Conservation (phyloP, 1,284 basidiomycete genomes). For the Porphyrellus sp. region DNA sequence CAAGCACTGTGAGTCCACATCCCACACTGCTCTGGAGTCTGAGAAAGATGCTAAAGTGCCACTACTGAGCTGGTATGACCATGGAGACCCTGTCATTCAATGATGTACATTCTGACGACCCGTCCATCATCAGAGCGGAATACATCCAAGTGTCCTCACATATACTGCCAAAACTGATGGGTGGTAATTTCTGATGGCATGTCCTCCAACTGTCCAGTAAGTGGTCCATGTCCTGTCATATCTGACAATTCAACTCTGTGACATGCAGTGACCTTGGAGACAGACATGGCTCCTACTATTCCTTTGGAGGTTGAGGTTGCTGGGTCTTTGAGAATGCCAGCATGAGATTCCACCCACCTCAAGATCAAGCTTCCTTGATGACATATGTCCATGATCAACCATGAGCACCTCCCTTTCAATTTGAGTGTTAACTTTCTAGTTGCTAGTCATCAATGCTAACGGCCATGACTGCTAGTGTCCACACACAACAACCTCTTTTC, state of each 20-base stretch:
- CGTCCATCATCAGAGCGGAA: background rate
- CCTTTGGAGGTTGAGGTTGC: background rate
- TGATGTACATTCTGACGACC: background rate
- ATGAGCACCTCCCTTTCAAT: too few relatives aligned
- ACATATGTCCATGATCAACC: too few relatives aligned
- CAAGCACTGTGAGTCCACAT: background rate
- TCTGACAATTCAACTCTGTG: background rate
- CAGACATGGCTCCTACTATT: accelerated
- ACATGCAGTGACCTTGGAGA: background rate
- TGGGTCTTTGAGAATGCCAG: too few relatives aligned
- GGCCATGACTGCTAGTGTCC: background rate
- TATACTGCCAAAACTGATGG: background rate
- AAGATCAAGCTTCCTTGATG: too few relatives aligned
- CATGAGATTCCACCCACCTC: too few relatives aligned
- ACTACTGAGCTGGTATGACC: background rate
- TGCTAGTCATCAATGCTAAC: too few relatives aligned
- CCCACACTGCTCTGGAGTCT: background rate
- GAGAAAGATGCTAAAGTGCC: background rate
- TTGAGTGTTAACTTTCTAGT: too few relatives aligned
- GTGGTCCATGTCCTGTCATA: too few relatives aligned
- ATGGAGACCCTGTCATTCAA: background rate
- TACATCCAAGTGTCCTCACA: background rate
- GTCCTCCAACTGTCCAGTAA: background rate
- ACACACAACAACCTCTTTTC: background rate
- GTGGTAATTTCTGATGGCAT: background rate